These are phyloP conservation scores for Saprolegnia parasitica DNA, from an alignment of 352 stramenopile species.

Conservation along the genomic window DNA sequence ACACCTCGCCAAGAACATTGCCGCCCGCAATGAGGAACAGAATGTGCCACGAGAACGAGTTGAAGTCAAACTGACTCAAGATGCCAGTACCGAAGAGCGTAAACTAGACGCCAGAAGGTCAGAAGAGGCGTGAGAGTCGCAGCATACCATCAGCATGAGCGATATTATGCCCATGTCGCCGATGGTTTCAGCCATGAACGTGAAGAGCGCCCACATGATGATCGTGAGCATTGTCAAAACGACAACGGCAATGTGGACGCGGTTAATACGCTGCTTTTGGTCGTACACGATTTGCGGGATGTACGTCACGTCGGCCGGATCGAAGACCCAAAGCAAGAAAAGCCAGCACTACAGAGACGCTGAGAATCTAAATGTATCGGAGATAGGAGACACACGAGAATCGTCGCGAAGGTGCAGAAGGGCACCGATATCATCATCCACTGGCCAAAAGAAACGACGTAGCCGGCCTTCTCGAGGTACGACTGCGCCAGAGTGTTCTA, in stretches of 20 bases:
- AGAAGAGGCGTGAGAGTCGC: background rate
- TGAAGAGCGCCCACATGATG: conserved; percentile 86
- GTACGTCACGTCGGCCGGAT: conserved; percentile 81
- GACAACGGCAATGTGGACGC: conserved; percentile 84
- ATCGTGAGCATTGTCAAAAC: conserved; percentile 88
- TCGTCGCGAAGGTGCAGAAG: conserved; percentile 81
- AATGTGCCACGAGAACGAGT: conserved; percentile 92
- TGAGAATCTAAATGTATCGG: background rate
- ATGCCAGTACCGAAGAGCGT: conserved; percentile 86
- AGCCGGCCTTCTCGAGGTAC: conserved; percentile 82
- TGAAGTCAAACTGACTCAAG: conserved; percentile 91
- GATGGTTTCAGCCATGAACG: conserved; percentile 79
- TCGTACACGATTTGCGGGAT: conserved; percentile 92
- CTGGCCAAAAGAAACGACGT: conserved; percentile 84
- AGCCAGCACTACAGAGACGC: conserved; percentile 66
- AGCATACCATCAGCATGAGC: conserved; percentile 84
- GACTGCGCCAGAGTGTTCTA: conserved; percentile 77
- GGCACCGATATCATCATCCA: conserved; percentile 88
- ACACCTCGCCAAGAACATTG: conserved; percentile 88
- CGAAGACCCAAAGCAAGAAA: conserved; percentile 81
- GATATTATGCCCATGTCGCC: conserved; percentile 89
- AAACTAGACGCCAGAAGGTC: conserved; percentile 38
- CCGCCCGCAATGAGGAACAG: conserved; percentile 89
- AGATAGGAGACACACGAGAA: conserved; percentile 56
- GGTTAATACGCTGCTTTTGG: conserved; percentile 86